Evolutionary conservation across 2,329 filamentous ascomycete genomes (phyloP), one percentile per base, ranked within the genome.

Genomic region (Nemania bipapillata): DNA sequence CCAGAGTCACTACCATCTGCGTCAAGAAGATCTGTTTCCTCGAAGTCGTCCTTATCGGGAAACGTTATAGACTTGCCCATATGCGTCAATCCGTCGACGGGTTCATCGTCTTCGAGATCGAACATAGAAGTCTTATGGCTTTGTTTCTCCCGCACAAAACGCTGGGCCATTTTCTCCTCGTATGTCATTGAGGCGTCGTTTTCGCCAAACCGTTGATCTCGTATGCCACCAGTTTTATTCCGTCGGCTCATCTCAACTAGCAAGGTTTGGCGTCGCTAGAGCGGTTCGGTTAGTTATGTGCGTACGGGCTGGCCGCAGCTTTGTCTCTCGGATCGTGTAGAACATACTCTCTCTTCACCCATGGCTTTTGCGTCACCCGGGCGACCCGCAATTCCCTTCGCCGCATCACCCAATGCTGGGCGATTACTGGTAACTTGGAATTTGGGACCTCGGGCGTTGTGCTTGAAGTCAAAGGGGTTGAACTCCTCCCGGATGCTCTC

Each of bases 391-490:
- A 91, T 86, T 56, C 86, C 86, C 71, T 86, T 88, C 28, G 85
- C 83, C 30, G 85, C 83, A 77, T 84, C 84, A 57, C 83, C 83
- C 32, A 81, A 81, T 12, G 83, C 81, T 5, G 87, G 85, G 66
- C 87, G 87, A 71, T 87, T 88, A 61, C 86, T 94, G 0, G 92
- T 94, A 52, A 94, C 91, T 50, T 95, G 90, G 72, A 97, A 97
- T 77, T 98, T 98, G 65, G 90, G 90, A 0, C 90, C 92, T 68
- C 91, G 87, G 1, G 90, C 86, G 47, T 91, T 89, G 66, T 92
- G 89, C 81, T 96, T 96, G 79, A 97, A 88, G 78, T 99, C 96
- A 81, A 99, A 99, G 0, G 96, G 96, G 79, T 99, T 99, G 87
- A 98, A 98, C 74, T 94, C 91, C 77, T 98, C 94, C 77, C 96